Conservation (phyloP, 768 basidiomycete genomes). For the Suillus variegatus region DNA sequence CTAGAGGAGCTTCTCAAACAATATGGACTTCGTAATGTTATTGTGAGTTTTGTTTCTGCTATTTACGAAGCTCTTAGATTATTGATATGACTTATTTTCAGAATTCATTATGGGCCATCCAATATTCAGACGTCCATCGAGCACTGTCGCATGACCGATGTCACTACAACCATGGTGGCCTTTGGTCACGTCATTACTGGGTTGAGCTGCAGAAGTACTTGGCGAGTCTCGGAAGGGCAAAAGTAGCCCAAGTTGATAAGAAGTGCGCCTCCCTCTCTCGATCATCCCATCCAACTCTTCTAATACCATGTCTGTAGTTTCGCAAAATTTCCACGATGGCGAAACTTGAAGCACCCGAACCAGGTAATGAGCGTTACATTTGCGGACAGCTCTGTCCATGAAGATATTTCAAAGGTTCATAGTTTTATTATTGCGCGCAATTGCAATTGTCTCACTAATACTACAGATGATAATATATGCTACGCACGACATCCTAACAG, state of each 20-base stretch:
- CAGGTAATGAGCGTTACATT: conserved; percentile 20
- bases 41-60: conserved; percentile 5
- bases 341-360: conserved; percentile 32
- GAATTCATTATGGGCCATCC: too few relatives aligned
- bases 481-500: too few relatives aligned
- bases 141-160: too few relatives aligned
- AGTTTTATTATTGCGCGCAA: background rate
- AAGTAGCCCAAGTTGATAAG: background rate
- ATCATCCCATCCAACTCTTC: background rate
- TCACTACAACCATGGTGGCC: background rate
- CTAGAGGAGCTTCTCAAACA: conserved; percentile 18
- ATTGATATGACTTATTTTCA: too few relatives aligned
- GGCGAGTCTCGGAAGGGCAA: conserved; percentile 11
- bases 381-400: conserved; percentile 36
- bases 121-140: too few relatives aligned
- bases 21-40: conserved; percentile 15
- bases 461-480: too few relatives aligned
- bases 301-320: conserved; percentile 22
- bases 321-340: conserved; percentile 31
- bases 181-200: conserved; percentile 32
- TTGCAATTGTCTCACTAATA: conserved; percentile 19
- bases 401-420: conserved; percentile 37
- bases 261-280: background rate
- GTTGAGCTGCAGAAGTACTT: conserved; percentile 22
- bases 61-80: too few relatives aligned